Evolutionary conservation across 805 yeast species (phyloP), one percentile per base, ranked within the genome.

Genomic region (Candida cerambycidarum): DNA sequence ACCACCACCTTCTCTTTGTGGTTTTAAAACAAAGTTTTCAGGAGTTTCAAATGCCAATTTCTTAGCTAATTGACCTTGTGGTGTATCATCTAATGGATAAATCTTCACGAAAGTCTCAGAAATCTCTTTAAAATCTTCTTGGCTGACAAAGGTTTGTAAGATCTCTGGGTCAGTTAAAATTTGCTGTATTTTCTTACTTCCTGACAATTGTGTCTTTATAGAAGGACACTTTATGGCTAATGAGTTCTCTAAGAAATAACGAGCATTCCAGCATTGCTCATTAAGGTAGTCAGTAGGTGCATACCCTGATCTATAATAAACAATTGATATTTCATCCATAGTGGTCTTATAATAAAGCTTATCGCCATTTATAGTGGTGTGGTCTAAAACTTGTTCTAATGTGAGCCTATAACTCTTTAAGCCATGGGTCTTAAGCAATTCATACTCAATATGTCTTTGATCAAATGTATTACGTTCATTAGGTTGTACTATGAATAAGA

Each of bases 1-100:
- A 14, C 99, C 99, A 35, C 99, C 99, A 30, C 99, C 99, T 70
- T 93, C 99, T 69, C 99, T 79, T 65, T 93, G 99, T 3, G 99
- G 99, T 58, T 93, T 93, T 54, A 93, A 73, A 1, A 93, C 99
- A 59, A 71, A 93, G 17, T 75, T 72, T 41, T 78, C 79, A 0
- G 97, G 92, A 2, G 62, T 46, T 47, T 78, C 80, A 36, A 83
- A 67, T 1, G 95, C 96, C 34, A 87, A 62, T 46, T 75, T 65
- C 44, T 77, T 79, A 4, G 93, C 96, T 28, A 56, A 44, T 32
- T 55, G 51, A 3, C 96, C 97, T 25, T 73, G 71, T 30, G 65
- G 69, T 0, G 88, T 70, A 42, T 78, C 75, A 61, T 92, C 98
- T 52, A 93, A 63, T 12, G 99, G 97, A 61, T 86, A 82, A 14